These are phyloP conservation scores for Penicillium samsonianum DNA, from an alignment of 495 filamentous ascomycete genomes.

Conservation along the genomic window DNA sequence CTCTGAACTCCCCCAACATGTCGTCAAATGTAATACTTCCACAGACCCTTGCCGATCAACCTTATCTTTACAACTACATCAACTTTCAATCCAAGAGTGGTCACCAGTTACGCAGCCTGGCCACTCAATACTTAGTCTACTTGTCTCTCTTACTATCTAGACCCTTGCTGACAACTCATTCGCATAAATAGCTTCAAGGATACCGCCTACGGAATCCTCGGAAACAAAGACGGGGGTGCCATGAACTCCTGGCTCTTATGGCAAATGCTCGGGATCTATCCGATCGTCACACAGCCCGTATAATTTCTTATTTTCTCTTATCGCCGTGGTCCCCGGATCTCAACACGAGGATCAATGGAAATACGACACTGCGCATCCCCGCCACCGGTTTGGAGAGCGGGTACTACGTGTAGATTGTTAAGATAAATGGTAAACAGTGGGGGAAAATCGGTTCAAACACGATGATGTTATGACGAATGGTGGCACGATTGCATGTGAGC, in stretches of 20 bases:
- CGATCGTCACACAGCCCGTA: no score
- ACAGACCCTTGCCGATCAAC: constrained; percentile 56
- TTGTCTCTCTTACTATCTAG: not conserved
- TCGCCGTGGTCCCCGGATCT: constrained; percentile 64
- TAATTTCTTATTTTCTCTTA: constrained; percentile 64
- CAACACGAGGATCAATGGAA: constrained; percentile 55
- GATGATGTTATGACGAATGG: constrained; percentile 64
- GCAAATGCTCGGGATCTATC: constrained; percentile 72
- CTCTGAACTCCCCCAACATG: not conserved
- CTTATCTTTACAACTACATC: constrained; percentile 70
- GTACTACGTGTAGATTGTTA: constrained; percentile 56
- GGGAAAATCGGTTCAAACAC: constrained; percentile 59
- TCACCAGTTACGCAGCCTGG: constrained; percentile 55
- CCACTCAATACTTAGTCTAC: constrained; percentile 50
- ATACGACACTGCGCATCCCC: constrained; percentile 56
- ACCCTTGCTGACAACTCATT: constrained; percentile 1
- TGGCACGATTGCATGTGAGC: constrained; percentile 36
- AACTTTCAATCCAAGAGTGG: constrained; percentile 61
- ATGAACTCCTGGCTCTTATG: constrained; percentile 71
- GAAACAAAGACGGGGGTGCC: constrained; percentile 67
- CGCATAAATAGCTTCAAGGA: constrained; percentile 32
- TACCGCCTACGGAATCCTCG: constrained; percentile 57
- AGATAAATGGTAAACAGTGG: constrained; percentile 37
- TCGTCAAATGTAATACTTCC: not conserved
- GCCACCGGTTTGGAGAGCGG: constrained; percentile 49